Evolutionary conservation across 1,139 yeast species (phyloP), one percentile per base, ranked within the genome.

Genomic region (Suhomyces anneliseae): DNA sequence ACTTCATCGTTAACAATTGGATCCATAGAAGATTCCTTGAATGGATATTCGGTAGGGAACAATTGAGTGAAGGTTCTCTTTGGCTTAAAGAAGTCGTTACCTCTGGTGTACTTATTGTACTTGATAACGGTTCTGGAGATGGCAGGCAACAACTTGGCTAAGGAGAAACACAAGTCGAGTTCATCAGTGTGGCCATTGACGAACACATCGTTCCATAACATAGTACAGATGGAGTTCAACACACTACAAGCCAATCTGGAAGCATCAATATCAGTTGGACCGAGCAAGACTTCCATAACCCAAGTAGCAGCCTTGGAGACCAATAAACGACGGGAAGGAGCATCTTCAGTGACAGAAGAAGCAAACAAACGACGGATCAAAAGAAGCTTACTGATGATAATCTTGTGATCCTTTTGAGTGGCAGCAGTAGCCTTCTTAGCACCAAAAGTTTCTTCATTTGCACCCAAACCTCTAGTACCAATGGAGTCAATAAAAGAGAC

Each of bases 11-110:
- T 81, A 26, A 88, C 88, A 43, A 84, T 74, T 0, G 95, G 85
- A 60, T 89, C 96, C 56, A 87, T 78, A 1, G 93, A 83, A 38
- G 76, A 62, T 38, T 83, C 84, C 45, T 69, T 69, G 59, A 86
- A 85, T 15, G 96, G 96, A 59, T 78, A 81, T 12, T 69, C 68
- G 15, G 76, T 74, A 6, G 95, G 96, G 70, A 89, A 90, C 34
- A 90, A 66, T 35, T 72, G 72, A 0, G 89, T 82, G 58, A 82
- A 86, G 0, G 81, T 75, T 67, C 89, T 79, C 62, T 79, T 84
- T 29, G 83, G 77, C 47, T 76, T 78, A 65, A 81, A 82, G 44
- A 72, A 69, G 5, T 76, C 80, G 44, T 74, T 73, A 14, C 74
- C 74, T 58, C 81, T 72, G 39, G 85, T 77, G 57, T 70, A 75